Evolutionary conservation across 768 basidiomycete species (phyloP), one percentile per base, ranked within the genome.

Genomic region (Hericium coralloides): DNA sequence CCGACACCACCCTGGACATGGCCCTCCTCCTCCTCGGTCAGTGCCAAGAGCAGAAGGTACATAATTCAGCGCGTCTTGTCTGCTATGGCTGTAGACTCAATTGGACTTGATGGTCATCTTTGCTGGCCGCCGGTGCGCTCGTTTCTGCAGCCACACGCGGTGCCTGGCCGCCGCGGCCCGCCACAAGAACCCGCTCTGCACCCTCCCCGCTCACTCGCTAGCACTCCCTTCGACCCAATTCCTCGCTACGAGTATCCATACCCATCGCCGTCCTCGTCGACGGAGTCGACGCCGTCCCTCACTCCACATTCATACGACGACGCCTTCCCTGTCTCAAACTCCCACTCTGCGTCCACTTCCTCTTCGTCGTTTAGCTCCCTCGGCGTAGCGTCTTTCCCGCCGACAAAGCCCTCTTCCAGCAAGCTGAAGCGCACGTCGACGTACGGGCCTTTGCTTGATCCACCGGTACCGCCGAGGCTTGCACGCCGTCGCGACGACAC

Each of bases 191-290:
- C 47, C 25, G 8, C 36, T 22, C 54, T n/a, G 2, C 15, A 20
- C 25, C 43, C 38, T 8, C 43, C 51, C 26, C 25, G 15, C 25
- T 15, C 25, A 12, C 51, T 52, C 51, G 10, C 31, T 26, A 25
- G 54, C 54, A 55, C 54, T 4, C 54, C 54, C 54, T 55, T 55
- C 47, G 54, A 55, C 47, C 54, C 54, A 17, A 41, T 38, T 43
- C 54, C 54, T 12, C 54, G 54, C 54, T 55, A 41, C 54, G 54
- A 55, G 26, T 55, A 55, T 43, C 54, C 54, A 14, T 55, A 48
- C 47, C 54, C 54, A 6, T 26, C 54, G n/a, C 54, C 54, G 9
- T 12, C 54, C 12, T 22, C 31, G 41, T 22, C 10, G 43, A 6
- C 53, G 37, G 18, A 17, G 22, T n/a, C 17, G 25, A 38, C 51